Evolutionary conservation across 805 yeast species (phyloP).

Genomic region (Schwanniomyces pseudopolymorphus): DNA sequence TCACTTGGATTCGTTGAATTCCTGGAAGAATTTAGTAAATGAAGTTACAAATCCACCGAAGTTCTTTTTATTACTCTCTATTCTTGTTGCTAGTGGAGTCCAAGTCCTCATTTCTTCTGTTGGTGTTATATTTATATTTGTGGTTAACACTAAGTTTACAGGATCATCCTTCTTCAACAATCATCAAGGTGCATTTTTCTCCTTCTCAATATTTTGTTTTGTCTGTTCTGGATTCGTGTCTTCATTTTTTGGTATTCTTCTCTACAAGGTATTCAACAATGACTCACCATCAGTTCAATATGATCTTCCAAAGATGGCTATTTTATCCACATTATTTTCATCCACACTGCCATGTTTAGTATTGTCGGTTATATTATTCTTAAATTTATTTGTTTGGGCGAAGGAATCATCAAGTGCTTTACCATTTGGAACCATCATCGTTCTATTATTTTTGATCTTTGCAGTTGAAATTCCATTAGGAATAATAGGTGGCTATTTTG

Average conservation of each 20-base stretch:
- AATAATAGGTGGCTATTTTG: conserved; percentile 63
- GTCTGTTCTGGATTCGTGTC: conserved; percentile 72
- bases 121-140: conserved; percentile 58
- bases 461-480: conserved; percentile 75
- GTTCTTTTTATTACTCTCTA: conserved; percentile 47
- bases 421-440: conserved; percentile 73
- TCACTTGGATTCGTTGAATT: conserved; percentile 6
- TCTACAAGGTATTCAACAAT: conserved; percentile 55
- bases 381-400: conserved; percentile 75
- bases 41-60: conserved; percentile 58
- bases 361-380: conserved; percentile 48
- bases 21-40: conserved; percentile 55
- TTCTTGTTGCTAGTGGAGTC: conserved; percentile 70
- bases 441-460: conserved; percentile 58
- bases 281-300: conserved; percentile 28
- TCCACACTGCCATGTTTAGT: conserved; percentile 47
- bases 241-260: conserved; percentile 67
- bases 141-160: conserved; percentile 35
- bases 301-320: conserved; percentile 8
- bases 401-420: conserved; percentile 71
- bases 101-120: conserved; percentile 66
- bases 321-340: conserved; percentile 30
- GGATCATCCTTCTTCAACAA: conserved; percentile 61
- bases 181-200: conserved; percentile 64
- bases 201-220: conserved; percentile 59